Evolutionary conservation across 2,329 filamentous ascomycete genomes (phyloP).

Genomic region (Rutstroemia sp.): DNA sequence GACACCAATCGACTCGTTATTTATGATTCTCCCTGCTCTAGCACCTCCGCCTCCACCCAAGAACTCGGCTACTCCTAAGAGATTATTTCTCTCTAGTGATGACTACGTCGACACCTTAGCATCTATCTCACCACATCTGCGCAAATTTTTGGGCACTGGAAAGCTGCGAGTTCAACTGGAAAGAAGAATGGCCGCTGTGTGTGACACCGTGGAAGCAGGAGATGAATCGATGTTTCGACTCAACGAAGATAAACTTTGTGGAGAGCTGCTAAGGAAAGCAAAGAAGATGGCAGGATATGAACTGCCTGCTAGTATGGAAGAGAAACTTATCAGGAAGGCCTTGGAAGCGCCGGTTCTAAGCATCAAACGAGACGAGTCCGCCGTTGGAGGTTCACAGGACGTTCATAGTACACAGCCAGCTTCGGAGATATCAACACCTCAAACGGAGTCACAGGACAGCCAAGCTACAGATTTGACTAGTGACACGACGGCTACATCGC

Average conservation of each 20-base stretch:
- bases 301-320: constrained; percentile 75
- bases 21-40: constrained; percentile 72
- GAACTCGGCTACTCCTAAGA: constrained; percentile 43
- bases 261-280: constrained; percentile 64
- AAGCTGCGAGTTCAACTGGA: constrained; percentile 45
- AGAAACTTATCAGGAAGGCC: constrained; percentile 69
- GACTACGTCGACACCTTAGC: constrained; percentile 63
- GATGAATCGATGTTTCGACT: constrained; percentile 82
- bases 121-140: constrained; percentile 48
- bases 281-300: constrained; percentile 54
- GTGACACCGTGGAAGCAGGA: constrained; percentile 75
- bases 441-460: constrained; percentile 28
- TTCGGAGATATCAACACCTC: constrained; percentile 26
- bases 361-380: constrained; percentile 47
- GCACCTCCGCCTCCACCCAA: constrained; percentile 37
- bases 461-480: constrained; percentile 26
- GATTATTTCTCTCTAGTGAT: constrained; percentile 60
- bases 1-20: constrained; percentile 76
- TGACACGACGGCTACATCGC: constrained; percentile 31
- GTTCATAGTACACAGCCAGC: constrained; percentile 13
- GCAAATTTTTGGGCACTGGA: constrained; percentile 44
- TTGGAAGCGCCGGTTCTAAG: constrained; percentile 71
- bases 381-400: constrained; percentile 25
- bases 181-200: constrained; percentile 60
- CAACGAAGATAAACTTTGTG: constrained; percentile 62